Evolutionary conservation across 352 stramenopile genomes (phyloP).

Genomic region (Lagenidium giganteum): DNA sequence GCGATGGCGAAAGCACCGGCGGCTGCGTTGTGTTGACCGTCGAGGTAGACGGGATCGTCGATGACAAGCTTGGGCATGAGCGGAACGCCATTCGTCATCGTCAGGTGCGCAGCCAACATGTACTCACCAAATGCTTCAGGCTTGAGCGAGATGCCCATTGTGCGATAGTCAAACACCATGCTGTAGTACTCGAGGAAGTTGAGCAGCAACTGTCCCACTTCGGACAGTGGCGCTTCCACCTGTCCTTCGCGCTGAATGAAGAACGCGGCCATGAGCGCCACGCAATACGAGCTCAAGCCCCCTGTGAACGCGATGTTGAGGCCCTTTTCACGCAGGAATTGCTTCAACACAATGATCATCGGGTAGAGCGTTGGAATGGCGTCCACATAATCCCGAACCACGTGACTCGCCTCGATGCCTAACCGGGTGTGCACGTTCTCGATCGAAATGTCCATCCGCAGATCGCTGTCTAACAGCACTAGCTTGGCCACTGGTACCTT

Average conservation of each 20-base stretch:
- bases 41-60: constrained; percentile 57
- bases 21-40: constrained; percentile 58
- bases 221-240: no score
- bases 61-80: constrained; percentile 60
- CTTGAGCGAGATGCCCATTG: constrained; percentile 62
- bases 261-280: constrained; percentile 70
- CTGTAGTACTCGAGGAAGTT: constrained; percentile 84
- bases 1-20: constrained; percentile 56
- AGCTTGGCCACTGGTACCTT: constrained; percentile 78
- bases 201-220: constrained; percentile 61
- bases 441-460: constrained; percentile 81
- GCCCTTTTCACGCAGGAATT: constrained; percentile 70
- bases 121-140: constrained; percentile 59
- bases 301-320: constrained; percentile 83
- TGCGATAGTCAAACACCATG: constrained; percentile 57
- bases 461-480: constrained; percentile 29
- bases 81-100: constrained; percentile 17
- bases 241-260: constrained; percentile 59
- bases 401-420: constrained; percentile 66
- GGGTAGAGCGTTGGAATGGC: constrained; percentile 52
- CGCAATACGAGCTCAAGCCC: constrained; percentile 77
- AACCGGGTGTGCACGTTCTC: constrained; percentile 66
- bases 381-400: constrained; percentile 56
- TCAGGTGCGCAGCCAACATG: constrained; percentile 23
- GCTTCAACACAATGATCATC: constrained; percentile 72